phyloP scores from a whole-genome alignment of 2,329 filamentous ascomycete genomes.

The Aureobasidium namibiae region DNA sequence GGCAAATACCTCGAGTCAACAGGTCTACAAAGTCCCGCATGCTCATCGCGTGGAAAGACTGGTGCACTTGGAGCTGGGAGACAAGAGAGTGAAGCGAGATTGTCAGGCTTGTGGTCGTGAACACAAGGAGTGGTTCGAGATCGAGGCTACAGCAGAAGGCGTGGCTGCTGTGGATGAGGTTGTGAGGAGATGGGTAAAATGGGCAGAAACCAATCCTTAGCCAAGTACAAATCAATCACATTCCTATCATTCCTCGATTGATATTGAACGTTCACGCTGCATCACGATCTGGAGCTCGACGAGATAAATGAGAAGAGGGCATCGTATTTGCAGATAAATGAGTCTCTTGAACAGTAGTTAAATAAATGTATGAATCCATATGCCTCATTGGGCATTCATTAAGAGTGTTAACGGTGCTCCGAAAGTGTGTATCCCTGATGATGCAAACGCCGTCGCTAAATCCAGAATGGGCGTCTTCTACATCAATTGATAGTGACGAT shows the following conservation, averaged over 20 bases:
- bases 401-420: not conserved
- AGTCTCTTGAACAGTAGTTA: not conserved
- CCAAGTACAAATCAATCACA: not conserved
- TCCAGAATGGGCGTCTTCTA: not conserved
- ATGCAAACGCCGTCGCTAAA: conserved; percentile 5
- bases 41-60: conserved; percentile 82
- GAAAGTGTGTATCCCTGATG: not conserved
- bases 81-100: conserved; percentile 48
- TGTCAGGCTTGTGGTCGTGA: conserved; percentile 75
- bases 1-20: conserved; percentile 8
- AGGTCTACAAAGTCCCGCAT: conserved; percentile 66
- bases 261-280: not conserved
- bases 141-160: conserved; percentile 63
- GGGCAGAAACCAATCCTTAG: conserved; percentile 51
- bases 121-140: conserved; percentile 93
- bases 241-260: not conserved
- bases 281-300: not conserved
- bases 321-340: too few relatives aligned
- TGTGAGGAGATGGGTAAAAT: conserved; percentile 76
- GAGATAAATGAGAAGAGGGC: too few relatives aligned
- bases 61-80: conserved; percentile 78
- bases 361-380: not conserved
- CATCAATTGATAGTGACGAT: not conserved
- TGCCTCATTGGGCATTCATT: not conserved
- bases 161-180: conserved; percentile 63